phyloP scores from a whole-genome alignment of 345 rosid species.

The Boechera retrofracta region DNA sequence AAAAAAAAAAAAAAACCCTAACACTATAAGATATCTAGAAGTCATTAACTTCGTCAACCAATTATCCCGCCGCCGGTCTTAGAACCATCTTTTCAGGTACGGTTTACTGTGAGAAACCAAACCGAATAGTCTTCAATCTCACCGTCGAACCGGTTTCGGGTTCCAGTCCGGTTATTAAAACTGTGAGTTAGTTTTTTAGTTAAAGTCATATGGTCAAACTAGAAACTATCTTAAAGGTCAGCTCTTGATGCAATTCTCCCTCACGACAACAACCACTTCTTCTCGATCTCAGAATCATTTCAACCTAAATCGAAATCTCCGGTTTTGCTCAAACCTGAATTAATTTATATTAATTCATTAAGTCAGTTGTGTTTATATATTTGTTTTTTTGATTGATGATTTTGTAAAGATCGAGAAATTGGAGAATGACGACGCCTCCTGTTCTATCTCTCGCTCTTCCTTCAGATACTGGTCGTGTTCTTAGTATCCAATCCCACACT shows the following conservation, averaged over 20 bases:
- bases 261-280: slow-evolving; percentile 24
- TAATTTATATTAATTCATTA: not conserved
- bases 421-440: slow-evolving; percentile 76
- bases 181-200: not conserved
- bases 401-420: slow-evolving; percentile 45
- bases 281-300: not conserved
- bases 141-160: not conserved
- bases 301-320: slow-evolving; percentile 12
- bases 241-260: slow-evolving; percentile 30
- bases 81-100: not conserved
- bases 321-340: slow-evolving; percentile 3
- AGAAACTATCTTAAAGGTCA: slow-evolving; percentile 34
- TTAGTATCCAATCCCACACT: slow-evolving; percentile 97
- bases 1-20: too few species aligned
- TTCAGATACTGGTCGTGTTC: slow-evolving; percentile 93
- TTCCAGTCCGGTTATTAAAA: not conserved
- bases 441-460: slow-evolving; percentile 91
- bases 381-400: not conserved
- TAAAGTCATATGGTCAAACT: slow-evolving; percentile 4
- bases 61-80: not conserved
- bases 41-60: not conserved
- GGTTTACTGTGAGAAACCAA: not conserved
- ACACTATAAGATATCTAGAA: too few species aligned
- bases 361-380: not conserved
- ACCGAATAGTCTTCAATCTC: not conserved